Conservation (phyloP, 176 grass and related monocot species). For the Aegilops speltoides region DNA sequence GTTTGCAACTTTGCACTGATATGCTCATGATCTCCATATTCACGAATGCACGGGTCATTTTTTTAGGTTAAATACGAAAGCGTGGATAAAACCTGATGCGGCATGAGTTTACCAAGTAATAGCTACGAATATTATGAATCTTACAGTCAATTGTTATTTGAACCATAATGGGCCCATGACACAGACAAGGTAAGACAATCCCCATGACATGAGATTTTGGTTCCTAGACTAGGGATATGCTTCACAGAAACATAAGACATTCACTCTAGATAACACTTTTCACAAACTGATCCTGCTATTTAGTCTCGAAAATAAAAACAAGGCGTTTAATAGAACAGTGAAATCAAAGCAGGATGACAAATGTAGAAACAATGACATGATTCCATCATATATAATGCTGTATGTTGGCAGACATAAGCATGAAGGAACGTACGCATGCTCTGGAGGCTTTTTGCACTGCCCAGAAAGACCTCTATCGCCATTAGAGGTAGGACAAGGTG, state of each 20-base stretch:
- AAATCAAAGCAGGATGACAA: not conserved
- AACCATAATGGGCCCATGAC: not conserved
- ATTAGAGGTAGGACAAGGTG: conserved; percentile 2
- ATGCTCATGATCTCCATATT: not conserved
- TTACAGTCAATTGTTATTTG: not conserved
- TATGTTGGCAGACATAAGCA: not conserved
- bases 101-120: not conserved
- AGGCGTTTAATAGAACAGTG: not conserved
- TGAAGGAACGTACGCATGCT: conserved; percentile 34
- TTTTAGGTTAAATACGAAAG: not conserved
- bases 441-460: conserved; percentile 30
- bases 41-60: not conserved
- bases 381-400: not conserved
- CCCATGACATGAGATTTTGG: not conserved
- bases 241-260: not conserved
- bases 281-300: not conserved
- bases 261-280: not conserved
- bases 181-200: not conserved
- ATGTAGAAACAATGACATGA: not conserved
- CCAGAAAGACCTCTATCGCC: conserved; percentile 12
- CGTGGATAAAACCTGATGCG: not conserved
- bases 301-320: not conserved
- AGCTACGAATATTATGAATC: not conserved
- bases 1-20: not conserved
- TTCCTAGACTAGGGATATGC: not conserved